Conservation (phyloP, 2,329 filamentous ascomycete genomes). For the Penicillium fuscoglaucum region DNA sequence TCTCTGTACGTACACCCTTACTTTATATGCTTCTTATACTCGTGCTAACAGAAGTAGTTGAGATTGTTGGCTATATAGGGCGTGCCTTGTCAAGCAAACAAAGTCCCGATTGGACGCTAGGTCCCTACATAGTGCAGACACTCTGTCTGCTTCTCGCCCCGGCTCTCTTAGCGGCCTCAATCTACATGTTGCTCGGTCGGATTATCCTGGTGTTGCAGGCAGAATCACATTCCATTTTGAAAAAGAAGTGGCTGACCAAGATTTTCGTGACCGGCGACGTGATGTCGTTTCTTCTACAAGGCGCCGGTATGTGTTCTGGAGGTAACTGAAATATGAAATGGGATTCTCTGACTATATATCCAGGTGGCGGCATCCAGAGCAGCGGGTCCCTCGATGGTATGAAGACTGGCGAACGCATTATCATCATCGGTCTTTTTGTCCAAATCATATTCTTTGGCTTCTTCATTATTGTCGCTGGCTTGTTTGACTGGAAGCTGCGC, state of each 20-base stretch:
- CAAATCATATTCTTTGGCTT: conserved; percentile 1
- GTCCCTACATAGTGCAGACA: not conserved
- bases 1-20: not conserved
- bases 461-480: not conserved
- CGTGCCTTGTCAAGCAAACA: not conserved
- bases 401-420: not conserved
- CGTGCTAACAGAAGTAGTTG: not conserved
- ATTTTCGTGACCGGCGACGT: conserved; percentile 5
- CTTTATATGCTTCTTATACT: not conserved
- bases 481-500: not conserved
- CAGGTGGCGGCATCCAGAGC: not conserved
- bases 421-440: not conserved
- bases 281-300: conserved; percentile 2
- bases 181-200: conserved; percentile 6
- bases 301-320: not conserved
- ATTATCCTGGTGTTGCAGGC: not conserved
- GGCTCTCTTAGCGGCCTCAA: conserved; percentile 10
- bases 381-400: not conserved
- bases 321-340: not conserved
- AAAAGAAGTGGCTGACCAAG: conserved; percentile 6
- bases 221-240: not conserved
- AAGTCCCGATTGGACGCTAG: not conserved
- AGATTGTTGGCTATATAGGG: not conserved
- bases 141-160: conserved; percentile 12
- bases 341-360: not conserved